These are phyloP conservation scores for Bipolaris cookei DNA, from an alignment of 2,329 filamentous ascomycete genomes.

Conservation along the genomic window DNA sequence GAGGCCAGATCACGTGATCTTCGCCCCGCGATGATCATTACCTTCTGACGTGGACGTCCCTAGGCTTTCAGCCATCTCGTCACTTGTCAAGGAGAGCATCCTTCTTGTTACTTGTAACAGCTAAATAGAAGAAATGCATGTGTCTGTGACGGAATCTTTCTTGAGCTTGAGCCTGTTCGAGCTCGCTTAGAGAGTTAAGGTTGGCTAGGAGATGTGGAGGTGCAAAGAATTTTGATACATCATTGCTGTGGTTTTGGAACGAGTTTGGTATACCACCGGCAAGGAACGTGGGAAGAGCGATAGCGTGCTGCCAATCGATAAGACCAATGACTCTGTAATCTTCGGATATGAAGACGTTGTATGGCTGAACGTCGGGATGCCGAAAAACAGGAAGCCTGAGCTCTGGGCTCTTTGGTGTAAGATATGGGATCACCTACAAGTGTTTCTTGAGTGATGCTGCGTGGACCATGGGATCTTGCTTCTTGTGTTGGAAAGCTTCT, in stretches of 20 bases:
- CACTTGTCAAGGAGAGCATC: no score
- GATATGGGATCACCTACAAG: slow-evolving; percentile 23
- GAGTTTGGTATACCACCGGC: slow-evolving; percentile 48
- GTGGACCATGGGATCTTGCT: slow-evolving; percentile 28
- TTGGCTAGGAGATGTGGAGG: slow-evolving; percentile 27
- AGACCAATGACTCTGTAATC: slow-evolving; percentile 21
- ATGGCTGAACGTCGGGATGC: slow-evolving; percentile 42
- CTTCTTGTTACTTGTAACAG: no score
- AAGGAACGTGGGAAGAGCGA: slow-evolving; percentile 49
- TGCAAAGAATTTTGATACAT: slow-evolving; percentile 26
- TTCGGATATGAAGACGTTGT: neutral
- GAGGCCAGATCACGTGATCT: no score
- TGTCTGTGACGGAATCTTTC: slow-evolving; percentile 38
- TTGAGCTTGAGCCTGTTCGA: slow-evolving; percentile 20
- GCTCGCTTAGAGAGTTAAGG: slow-evolving; percentile 22
- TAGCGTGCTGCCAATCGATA: slow-evolving; percentile 19
- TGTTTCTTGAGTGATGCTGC: slow-evolving; percentile 24
- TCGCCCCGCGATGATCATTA: no score
- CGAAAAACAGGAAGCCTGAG: slow-evolving; percentile 34
- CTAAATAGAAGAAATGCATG: slow-evolving; percentile 43
- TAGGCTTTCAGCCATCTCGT: no score
- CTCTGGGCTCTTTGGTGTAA: slow-evolving; percentile 27
- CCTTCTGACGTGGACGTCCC: no score
- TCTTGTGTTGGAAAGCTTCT: slow-evolving; percentile 31
- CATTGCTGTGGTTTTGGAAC: slow-evolving; percentile 52